phyloP scores from a whole-genome alignment of 176 grass and related monocot species.

The Zea mays region Zm-B73-REFERENCE-NAM-5.0 NC_050103.1:166324001-166324500 shows the following conservation, averaged over 20 bases:
- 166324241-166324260: slow-evolving; percentile 48
- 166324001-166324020: slow-evolving; percentile 38
- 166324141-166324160: slow-evolving; percentile 26
- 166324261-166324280: slow-evolving; percentile 40
- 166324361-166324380: slow-evolving; percentile 47
- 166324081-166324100: slow-evolving; percentile 33
- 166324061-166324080: slow-evolving; percentile 41
- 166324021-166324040: slow-evolving; percentile 75
- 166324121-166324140: background rate
- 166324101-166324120: slow-evolving; percentile 15
- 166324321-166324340: background rate
- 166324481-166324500: slow-evolving; percentile 2
- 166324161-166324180: slow-evolving; percentile 10
- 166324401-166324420: slow-evolving; percentile 55
- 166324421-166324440: slow-evolving; percentile 57
- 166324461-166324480: slow-evolving; percentile 87
- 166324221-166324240: slow-evolving; percentile 34
- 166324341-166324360: slow-evolving; percentile 21
- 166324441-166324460: slow-evolving; percentile 72
- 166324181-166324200: slow-evolving; percentile 33
- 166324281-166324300: slow-evolving; percentile 52
- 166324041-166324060: slow-evolving; percentile 59
- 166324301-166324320: background rate
- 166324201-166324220: background rate
- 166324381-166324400: slow-evolving; percentile 35